Base-by-base conservation (phyloP, 2,329 filamentous ascomycete species). In the Colletotrichum euphorbiae region DNA sequence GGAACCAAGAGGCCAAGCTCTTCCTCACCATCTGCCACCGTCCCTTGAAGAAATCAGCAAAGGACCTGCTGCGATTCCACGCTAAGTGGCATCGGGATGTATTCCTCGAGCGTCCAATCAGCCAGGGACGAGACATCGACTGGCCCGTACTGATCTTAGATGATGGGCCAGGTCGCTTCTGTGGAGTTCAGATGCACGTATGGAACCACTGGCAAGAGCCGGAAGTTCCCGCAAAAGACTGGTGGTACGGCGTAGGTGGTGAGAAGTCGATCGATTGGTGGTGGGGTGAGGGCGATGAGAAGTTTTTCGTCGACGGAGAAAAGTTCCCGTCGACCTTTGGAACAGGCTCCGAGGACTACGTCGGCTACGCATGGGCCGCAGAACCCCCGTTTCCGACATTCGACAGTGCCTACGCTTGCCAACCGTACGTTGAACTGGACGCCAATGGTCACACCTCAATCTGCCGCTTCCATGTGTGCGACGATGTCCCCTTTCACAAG, bases 191-290 rank as follows among this genome's bases (percentile, higher is more conserved):
- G 40, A 65, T 68, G 65, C 65, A 68, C 33, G 54, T 68, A 7
- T 68, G 65, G 65, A 68, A 68, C 21, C 54, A 54, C 24, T 68
- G 65, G 65, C 21, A 50, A 28, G 61, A 65, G 2, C 65, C 65
- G 19, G 36, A 65, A 17, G 46, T 59, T 4, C 61, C 65, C 12
- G 38, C 65, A 11, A 46, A 55, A 11, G 65, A 68, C 40, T 68
- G 65, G 65, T 68, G 65, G 65, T 68, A 68, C 38, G 65, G 65
- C 0, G 61, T 68, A 4, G 65, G 65, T 6, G 54, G 61, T 4
- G 48, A 59, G 13, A 68, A 68, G 48, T 68, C 65, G 3, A 55
- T 68, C n/a, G 65, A 68, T 15, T 68, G 65, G 65, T 68, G 65
- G 65, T 68, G 65, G 65, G 65, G 65, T 3, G 65, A 68, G 11